Evolutionary conservation across 345 rosid genomes (phyloP), one percentile per base, ranked within the genome.

Genomic region (Moricandia arvensis): DNA sequence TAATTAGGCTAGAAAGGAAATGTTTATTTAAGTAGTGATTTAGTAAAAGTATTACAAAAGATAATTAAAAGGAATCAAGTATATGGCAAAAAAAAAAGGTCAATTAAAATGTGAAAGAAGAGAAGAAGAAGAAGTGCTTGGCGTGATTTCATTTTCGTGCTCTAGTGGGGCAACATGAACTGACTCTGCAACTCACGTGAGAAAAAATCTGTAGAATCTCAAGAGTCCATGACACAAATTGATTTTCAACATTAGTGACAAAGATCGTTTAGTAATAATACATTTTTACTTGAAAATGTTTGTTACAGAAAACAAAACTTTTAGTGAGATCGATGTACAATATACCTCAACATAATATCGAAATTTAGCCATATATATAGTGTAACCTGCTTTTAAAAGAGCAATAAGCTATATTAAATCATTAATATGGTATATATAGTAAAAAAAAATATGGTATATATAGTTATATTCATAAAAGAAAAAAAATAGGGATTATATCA

Each of bases 111-210:
- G 68, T 71, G 75, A 64, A 70, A 76, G 59, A 41, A 1, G 29
- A 49, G 73, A 53, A 63, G 41, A 8, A 43, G 45, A 43, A 43
- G 49, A 13, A 43, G 49, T 12, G 49, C 49, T 43, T 43, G 5
- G 75, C 51, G 76, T 15, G 68, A 72, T 18, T 68, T 77, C 76
- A 68, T 71, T 77, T 65, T 77, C 72, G 24, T 34, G 54, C 67
- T 33, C n/a, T 41, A 33, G 66, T 58, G 57, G 76, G 72, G 47
- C 72, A 76, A 66, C 57, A 72, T 65, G 73, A 77, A 18, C 61
- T 59, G 68, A 71, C 76, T 34, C 68, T 71, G 63, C 29, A 77
- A 47, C 72, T 77, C 80, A 77, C 76, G 80, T 72, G 80, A 71
- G 54, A 34, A 45, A 47, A 47, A 17, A 30, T 47, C 57, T 77